These are phyloP conservation scores for Kentomonas sorsogonicus DNA, from an alignment of 208 protist genomes.

Conservation along the genomic window DNA sequence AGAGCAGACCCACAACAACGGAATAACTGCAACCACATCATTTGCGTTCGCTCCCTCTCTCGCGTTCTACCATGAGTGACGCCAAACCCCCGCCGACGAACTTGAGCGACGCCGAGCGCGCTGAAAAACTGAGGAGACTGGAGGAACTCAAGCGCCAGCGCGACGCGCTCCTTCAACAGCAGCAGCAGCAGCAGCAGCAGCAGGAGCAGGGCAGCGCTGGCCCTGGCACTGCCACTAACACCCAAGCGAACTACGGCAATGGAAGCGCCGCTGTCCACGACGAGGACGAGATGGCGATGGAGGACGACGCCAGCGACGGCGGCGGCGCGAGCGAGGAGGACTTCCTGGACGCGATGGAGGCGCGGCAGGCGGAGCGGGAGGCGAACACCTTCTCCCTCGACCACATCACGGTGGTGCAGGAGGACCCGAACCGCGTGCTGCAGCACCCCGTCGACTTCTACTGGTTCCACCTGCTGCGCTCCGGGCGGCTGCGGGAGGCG, in stretches of 20 bases:
- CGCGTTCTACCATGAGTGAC: too few relatives aligned
- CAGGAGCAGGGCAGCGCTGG: conserved; percentile 1
- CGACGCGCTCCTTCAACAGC: not conserved
- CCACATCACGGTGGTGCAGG: conserved; percentile 26
- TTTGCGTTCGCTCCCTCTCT: too few relatives aligned
- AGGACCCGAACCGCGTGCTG: conserved; percentile 32
- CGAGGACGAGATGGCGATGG: conserved; percentile 21
- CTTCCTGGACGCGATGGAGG: conserved; percentile 19
- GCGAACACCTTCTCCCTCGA: conserved; percentile 22
- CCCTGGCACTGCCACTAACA: not conserved
- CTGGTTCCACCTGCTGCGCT: conserved; percentile 81
- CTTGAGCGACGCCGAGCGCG: conserved; percentile 50
- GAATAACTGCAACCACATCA: conserved; percentile 7
- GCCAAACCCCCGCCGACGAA: too few relatives aligned
- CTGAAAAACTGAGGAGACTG: conserved; percentile 39
- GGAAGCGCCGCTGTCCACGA: conserved; percentile 8
- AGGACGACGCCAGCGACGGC: conserved; percentile 7
- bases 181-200: conserved; percentile 11
- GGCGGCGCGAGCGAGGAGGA: conserved; percentile 10
- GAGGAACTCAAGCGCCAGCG: conserved; percentile 27
- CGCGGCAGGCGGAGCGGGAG: conserved; percentile 19
- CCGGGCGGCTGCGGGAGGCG: conserved; percentile 80
- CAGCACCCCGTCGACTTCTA: conserved; percentile 32
- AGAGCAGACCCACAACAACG: conserved; percentile 11
- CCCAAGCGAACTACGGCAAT: not conserved